A percentile compares a stretch with the other conserved stretches of the same genome.
Evolutionary conservation across 306 rosid species (phyloP).

Genomic region (Malus asiatica): DNA sequence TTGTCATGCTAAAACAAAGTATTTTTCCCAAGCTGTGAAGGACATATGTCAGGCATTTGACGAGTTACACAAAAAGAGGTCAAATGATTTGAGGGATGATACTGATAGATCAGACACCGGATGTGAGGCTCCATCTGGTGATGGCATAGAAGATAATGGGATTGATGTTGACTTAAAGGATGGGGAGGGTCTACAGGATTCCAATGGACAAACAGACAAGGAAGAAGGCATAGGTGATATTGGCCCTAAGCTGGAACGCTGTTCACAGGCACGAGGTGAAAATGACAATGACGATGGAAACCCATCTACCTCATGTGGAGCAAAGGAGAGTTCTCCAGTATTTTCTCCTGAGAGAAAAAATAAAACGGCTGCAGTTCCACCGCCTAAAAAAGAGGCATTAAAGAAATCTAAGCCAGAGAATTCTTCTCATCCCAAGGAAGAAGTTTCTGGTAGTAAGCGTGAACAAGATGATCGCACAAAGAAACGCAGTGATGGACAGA

Average conservation of each 20-base stretch:
- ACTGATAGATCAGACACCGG: constrained; percentile 53
- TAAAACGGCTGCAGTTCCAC: constrained; percentile 23
- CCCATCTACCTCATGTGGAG: constrained; percentile 26
- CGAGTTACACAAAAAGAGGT: constrained; percentile 52
- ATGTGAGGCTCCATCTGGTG: constrained; percentile 53
- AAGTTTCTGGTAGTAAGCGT: constrained; percentile 6
- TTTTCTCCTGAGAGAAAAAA: constrained; percentile 40
- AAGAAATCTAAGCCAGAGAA: constrained; percentile 21
- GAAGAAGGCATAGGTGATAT: constrained; percentile 24
- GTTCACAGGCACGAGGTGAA: constrained; percentile 45
- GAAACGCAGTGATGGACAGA: constrained; percentile 34
- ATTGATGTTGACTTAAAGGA: constrained; percentile 42
- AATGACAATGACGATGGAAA: constrained; percentile 37
- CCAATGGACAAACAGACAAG: constrained; percentile 28
- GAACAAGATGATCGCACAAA: constrained; percentile 30
- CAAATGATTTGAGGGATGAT: constrained; percentile 51
- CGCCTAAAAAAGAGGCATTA: constrained; percentile 30
- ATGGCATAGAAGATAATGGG: constrained; percentile 36
- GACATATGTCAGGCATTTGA: constrained; percentile 85
- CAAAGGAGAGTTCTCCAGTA: constrained; percentile 39
- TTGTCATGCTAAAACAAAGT: constrained; percentile 65
- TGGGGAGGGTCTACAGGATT: constrained; percentile 31
- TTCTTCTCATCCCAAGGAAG: constrained; percentile 17
- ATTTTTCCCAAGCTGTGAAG: constrained; percentile 82
- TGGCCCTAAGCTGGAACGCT: constrained; percentile 51